phyloP scores from a whole-genome alignment of 768 basidiomycete genomes.

The Serendipita vermifera region DNA sequence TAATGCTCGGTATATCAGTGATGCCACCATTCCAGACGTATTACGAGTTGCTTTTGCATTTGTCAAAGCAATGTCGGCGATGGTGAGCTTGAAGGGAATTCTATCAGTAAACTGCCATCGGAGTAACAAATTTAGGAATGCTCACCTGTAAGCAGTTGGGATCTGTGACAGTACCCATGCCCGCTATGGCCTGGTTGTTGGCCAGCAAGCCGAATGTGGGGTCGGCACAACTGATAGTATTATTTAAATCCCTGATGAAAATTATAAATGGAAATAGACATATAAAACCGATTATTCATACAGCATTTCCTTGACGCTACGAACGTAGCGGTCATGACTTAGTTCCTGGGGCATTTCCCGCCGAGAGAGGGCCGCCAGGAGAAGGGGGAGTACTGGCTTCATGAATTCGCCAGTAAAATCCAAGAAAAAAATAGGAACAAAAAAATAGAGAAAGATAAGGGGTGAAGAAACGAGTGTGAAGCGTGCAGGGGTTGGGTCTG shows the following conservation, averaged over 20 bases:
- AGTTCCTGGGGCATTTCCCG: constrained; percentile 6
- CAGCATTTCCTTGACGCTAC: constrained; percentile 6
- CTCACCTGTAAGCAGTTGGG: constrained; percentile 4
- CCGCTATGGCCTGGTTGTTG: constrained; percentile 1
- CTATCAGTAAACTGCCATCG: too few species aligned
- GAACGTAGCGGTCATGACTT: constrained; percentile 2
- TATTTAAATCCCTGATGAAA: constrained; percentile 9
- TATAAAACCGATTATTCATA: background rate
- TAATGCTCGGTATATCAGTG: constrained; percentile 1
- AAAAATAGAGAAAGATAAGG: constrained; percentile 4
- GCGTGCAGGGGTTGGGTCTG: too few species aligned
- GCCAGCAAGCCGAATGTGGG: background rate
- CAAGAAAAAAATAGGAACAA: background rate
- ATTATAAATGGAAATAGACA: background rate
- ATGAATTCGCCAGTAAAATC: too few species aligned
- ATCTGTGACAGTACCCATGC: constrained; percentile 4
- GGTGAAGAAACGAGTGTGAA: constrained; percentile 1
- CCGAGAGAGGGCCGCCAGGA: background rate
- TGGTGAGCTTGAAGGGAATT: background rate
- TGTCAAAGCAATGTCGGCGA: background rate
- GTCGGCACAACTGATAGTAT: background rate
- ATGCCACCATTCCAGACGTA: background rate
- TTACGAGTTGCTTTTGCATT: background rate
- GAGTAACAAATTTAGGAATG: background rate
- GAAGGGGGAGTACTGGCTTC: background rate